Base-by-base conservation (phyloP, 106 monocot species). In the Dioscorea alata region DNA sequence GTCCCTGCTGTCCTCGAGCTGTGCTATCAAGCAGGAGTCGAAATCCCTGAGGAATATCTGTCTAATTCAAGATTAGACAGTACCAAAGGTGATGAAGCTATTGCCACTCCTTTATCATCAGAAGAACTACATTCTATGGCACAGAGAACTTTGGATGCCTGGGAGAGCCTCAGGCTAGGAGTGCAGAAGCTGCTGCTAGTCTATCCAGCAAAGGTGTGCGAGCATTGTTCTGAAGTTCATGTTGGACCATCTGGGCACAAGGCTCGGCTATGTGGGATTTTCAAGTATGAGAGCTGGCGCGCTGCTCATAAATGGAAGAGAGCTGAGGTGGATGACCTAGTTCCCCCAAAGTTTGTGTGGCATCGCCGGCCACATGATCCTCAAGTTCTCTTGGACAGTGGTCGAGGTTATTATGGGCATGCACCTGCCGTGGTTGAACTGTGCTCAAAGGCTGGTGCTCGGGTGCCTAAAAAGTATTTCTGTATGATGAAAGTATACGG, bases 361-460 rank as follows among this genome's bases (percentile, higher is more conserved):
- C 91, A 89, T 63, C 76, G 74, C 16, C 70, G 91, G 32, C 84
- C 91, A 12, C 83, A 86, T 0, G 95, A 96, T 71, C 95, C 95
- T 15, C 60, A 70, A 8, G 69, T 82, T 17, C 82, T 96, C 10
- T 69, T 77, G 42, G 91, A 96, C 33, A 25, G 64, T 3, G 89
- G 91, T 1, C 76, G 88, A 23, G 95, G 71, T 4, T 96, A 69
- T 69, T 96, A 96, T 72, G 95, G 95, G n/a, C 91, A 96, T 74
- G 83, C 95, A 7, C 91, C 91, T 4, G 91, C 91, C 6, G 91
- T 96, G 16, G 84, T 96, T 2, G 95, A 91, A 61, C 75, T 96
- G 3, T 91, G 95, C 62, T 42, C 74, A 32, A 86, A 86, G 69
- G 91, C 86, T n/a, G 91, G 91, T 22, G 95, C 88, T 7, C 72